phyloP scores from a whole-genome alignment of 2,329 filamentous ascomycete genomes.

The Stromatinia cepivora region DNA sequence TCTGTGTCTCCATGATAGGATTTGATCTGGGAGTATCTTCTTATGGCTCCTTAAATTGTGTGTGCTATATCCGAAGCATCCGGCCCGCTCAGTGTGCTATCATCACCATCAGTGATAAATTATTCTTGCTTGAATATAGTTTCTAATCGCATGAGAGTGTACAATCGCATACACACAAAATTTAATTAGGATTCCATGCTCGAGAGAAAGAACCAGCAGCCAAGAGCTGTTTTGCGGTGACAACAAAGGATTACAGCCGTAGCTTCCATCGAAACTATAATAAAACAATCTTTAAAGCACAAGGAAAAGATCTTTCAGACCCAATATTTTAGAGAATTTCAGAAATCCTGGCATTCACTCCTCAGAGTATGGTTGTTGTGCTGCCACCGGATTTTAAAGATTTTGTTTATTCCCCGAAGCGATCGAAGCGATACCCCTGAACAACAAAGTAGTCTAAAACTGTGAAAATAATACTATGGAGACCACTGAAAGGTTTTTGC shows the following conservation, averaged over 20 bases:
- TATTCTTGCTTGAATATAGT: too few relatives aligned
- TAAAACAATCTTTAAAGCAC: neutral
- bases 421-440: constrained; percentile 6
- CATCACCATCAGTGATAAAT: too few relatives aligned
- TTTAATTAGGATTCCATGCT: too few relatives aligned
- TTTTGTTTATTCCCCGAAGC: neutral
- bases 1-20: neutral
- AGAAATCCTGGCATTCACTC: neutral
- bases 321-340: too few relatives aligned
- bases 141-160: too few relatives aligned
- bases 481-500: neutral
- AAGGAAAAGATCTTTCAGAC: neutral
- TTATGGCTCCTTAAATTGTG: neutral
- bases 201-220: neutral
- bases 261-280: neutral
- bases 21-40: neutral
- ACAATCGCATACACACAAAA: too few relatives aligned
- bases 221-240: neutral
- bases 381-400: neutral
- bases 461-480: neutral
- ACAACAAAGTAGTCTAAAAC: neutral
- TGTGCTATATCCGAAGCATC: neutral
- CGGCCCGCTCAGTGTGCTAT: too few relatives aligned
- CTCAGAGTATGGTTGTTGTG: too few relatives aligned
- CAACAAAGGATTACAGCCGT: neutral